Conservation (phyloP, 2,329 filamentous ascomycete species). For the Myrmaecium sp. region DNA sequence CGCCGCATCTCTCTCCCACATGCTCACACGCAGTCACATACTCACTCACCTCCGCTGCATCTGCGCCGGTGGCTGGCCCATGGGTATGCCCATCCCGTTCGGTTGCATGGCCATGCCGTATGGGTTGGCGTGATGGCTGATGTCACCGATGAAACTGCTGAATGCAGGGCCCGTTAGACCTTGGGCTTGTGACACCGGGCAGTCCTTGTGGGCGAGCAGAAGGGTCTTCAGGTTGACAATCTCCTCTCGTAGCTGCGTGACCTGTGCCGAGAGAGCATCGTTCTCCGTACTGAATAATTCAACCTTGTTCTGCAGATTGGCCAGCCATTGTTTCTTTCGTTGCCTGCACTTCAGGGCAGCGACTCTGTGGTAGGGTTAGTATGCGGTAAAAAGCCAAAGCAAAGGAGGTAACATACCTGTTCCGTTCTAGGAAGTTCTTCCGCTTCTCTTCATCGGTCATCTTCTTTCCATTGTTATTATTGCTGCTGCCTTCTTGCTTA, state of each 20-base stretch:
- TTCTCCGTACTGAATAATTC: constrained; percentile 88
- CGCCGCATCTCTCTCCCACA: too few species aligned
- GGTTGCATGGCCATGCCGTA: constrained; percentile 29
- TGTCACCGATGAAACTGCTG: constrained; percentile 31
- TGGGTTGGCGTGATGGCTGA: constrained; percentile 27
- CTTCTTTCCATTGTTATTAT: constrained; percentile 49
- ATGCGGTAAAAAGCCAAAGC: not conserved
- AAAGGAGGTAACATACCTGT: constrained; percentile 47
- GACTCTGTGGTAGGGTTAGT: constrained; percentile 43
- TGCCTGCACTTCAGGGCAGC: constrained; percentile 94
- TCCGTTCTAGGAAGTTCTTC: constrained; percentile 92
- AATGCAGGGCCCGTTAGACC: constrained; percentile 40
- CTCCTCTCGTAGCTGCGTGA: constrained; percentile 74
- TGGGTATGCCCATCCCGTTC: constrained; percentile 20
- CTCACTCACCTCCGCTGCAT: constrained; percentile 13
- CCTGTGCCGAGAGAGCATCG: constrained; percentile 67
- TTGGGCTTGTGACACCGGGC: constrained; percentile 78
- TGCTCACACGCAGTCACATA: too few species aligned
- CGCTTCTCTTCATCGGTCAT: constrained; percentile 98
- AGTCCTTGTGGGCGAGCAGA: constrained; percentile 88
- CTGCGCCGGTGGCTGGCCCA: constrained; percentile 10
- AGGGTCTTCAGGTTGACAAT: constrained; percentile 90
- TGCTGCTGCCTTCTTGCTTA: constrained; percentile 16
- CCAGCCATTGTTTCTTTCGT: constrained; percentile 97
- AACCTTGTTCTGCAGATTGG: constrained; percentile 85